Conservation (phyloP, 2,329 filamentous ascomycete genomes). For the Phaeomoniella chlamydospora region DNA sequence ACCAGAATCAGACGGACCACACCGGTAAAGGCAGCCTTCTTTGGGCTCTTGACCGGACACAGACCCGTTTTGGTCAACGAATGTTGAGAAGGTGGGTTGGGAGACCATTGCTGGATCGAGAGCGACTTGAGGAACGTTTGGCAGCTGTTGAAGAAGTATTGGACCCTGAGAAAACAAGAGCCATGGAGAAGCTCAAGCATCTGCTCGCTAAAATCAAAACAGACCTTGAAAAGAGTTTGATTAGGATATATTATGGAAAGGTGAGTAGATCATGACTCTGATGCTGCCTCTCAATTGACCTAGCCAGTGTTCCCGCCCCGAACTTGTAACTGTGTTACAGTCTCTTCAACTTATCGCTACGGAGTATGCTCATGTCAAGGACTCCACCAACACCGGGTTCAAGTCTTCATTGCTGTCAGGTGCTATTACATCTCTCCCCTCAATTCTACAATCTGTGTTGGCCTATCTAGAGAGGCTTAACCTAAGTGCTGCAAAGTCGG, state of each 20-base stretch:
- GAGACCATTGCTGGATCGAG: slow-evolving; percentile 66
- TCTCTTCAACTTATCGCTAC: slow-evolving; percentile 67
- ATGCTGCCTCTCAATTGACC: too few relatives aligned
- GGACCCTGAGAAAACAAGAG: slow-evolving; percentile 47
- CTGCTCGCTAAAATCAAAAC: slow-evolving; percentile 58
- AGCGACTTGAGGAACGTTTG: slow-evolving; percentile 61
- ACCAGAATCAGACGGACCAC: slow-evolving; percentile 84
- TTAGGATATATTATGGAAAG: slow-evolving; percentile 96
- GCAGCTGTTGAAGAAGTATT: slow-evolving; percentile 77
- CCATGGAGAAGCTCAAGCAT: slow-evolving; percentile 59
- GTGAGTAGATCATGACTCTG: too few relatives aligned
- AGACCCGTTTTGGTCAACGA: slow-evolving; percentile 76
- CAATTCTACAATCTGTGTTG: slow-evolving; percentile 58
- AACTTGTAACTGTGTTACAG: slow-evolving; percentile 74
- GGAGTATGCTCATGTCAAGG: slow-evolving; percentile 57
- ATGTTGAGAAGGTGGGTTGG: slow-evolving; percentile 92
- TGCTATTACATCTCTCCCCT: slow-evolving; percentile 61
- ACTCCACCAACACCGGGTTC: slow-evolving; percentile 56
- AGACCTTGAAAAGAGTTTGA: slow-evolving; percentile 83
- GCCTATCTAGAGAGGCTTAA: slow-evolving; percentile 76
- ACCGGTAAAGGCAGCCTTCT: slow-evolving; percentile 77
- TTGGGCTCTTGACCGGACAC: slow-evolving; percentile 88
- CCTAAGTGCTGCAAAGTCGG: slow-evolving; percentile 60
- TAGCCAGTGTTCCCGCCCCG: slow-evolving; percentile 79
- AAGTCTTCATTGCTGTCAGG: slow-evolving; percentile 52